Percentiles rank a stretch among this genome's conserved stretches.
Evolutionary conservation across 1,139 yeast genomes (phyloP).

Genomic region (Magnusiomyces starmeri): DNA sequence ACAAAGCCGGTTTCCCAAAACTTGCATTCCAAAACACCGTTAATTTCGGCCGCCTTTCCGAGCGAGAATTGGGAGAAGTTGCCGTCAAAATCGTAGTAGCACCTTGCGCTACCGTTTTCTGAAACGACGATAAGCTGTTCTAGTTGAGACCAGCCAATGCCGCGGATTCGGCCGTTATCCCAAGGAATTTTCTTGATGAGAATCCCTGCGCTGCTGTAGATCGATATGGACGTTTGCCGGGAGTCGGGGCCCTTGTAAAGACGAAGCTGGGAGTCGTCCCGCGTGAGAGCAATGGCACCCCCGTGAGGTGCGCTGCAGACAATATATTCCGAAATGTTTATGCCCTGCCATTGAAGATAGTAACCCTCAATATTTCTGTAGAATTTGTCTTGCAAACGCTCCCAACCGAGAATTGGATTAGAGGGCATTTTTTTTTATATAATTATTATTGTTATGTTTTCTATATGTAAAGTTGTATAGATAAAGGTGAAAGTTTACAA

Average conservation of each 20-base stretch:
- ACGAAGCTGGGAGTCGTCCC: slow-evolving; percentile 24
- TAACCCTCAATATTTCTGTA: slow-evolving; percentile 34
- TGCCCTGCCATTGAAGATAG: slow-evolving; percentile 30
- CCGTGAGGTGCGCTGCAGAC: slow-evolving; percentile 41
- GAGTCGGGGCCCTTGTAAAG: slow-evolving; percentile 26
- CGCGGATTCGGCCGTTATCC: slow-evolving; percentile 49
- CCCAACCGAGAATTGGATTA: slow-evolving; percentile 28
- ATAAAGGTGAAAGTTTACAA: neutral
- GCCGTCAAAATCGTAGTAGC: slow-evolving; percentile 64
- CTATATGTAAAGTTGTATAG: neutral
- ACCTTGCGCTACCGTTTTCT: slow-evolving; percentile 52
- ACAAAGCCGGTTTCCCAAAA: slow-evolving; percentile 38
- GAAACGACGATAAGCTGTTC: slow-evolving; percentile 61
- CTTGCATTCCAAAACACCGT: slow-evolving; percentile 35
- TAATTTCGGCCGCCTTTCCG: slow-evolving; percentile 35
- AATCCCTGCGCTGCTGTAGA: slow-evolving; percentile 50
- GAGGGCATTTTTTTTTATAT: slow-evolving; percentile 14
- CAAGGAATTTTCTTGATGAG: slow-evolving; percentile 43
- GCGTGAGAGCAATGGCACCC: slow-evolving; percentile 35
- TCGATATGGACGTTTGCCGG: slow-evolving; percentile 34
- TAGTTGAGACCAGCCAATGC: slow-evolving; percentile 47
- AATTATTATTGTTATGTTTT: too few relatives aligned
- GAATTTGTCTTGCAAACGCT: slow-evolving; percentile 31
- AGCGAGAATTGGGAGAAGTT: slow-evolving; percentile 49
- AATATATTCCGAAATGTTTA: slow-evolving; percentile 29